These are phyloP conservation scores for Kwoniella pini DNA, from an alignment of 768 basidiomycete genomes.

Conservation along the genomic window DNA sequence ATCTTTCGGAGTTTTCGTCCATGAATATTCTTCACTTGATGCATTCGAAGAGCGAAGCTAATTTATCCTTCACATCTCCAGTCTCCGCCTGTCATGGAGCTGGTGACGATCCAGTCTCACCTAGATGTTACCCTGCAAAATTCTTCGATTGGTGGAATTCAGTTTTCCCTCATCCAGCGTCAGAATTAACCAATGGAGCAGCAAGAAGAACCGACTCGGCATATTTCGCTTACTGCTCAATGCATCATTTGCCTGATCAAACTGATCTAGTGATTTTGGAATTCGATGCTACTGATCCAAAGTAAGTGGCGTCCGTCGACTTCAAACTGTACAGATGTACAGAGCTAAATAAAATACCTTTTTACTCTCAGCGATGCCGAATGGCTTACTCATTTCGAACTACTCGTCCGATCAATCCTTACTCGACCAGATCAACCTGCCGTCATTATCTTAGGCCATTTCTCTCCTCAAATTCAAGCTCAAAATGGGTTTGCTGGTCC, in stretches of 20 bases:
- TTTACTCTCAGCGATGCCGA: slow-evolving; percentile 62
- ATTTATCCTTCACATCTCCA: slow-evolving; percentile 1
- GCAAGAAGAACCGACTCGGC: slow-evolving; percentile 88
- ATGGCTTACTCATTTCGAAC: slow-evolving; percentile 81
- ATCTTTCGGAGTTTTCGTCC: too few species aligned
- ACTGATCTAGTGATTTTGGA: slow-evolving; percentile 95
- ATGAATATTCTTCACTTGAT: not conserved
- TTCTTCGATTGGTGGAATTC: slow-evolving; percentile 98
- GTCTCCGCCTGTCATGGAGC: slow-evolving; percentile 96
- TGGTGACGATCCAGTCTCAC: slow-evolving; percentile 83
- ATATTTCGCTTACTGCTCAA: slow-evolving; percentile 93
- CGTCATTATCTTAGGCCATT: slow-evolving; percentile 91
- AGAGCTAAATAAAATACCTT: slow-evolving; percentile 7
- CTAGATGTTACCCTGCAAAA: slow-evolving; percentile 82
- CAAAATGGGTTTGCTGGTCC: slow-evolving; percentile 83
- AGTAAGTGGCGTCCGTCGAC: slow-evolving; percentile 60
- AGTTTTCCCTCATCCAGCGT: slow-evolving; percentile 96
- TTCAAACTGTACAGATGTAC: not conserved
- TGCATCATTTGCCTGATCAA: slow-evolving; percentile 88
- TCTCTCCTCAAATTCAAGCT: slow-evolving; percentile 78
- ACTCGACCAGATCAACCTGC: slow-evolving; percentile 87
- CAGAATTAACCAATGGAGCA: slow-evolving; percentile 96
- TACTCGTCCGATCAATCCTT: slow-evolving; percentile 87
- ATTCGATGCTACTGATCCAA: slow-evolving; percentile 84
- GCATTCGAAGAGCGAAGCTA: slow-evolving; percentile 10